Conservation (phyloP, 2,329 filamentous ascomycete genomes). For the Colletotrichum truncatum region DNA sequence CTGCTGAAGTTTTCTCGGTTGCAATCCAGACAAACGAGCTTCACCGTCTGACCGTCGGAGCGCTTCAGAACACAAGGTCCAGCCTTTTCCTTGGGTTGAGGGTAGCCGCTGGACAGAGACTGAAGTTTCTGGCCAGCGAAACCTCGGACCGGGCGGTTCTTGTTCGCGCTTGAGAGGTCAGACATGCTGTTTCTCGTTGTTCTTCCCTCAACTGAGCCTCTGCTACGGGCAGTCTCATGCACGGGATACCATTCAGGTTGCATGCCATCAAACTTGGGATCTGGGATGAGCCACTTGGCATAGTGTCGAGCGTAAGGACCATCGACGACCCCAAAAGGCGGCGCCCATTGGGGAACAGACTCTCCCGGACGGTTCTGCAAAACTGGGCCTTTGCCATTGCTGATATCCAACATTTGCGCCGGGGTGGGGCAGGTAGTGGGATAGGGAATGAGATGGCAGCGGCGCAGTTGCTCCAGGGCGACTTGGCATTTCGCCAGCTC, state of each 20-base stretch:
- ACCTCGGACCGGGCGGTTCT: constrained; percentile 59
- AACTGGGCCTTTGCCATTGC: constrained; percentile 77
- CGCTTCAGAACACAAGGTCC: constrained; percentile 87
- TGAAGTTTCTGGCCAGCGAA: constrained; percentile 71
- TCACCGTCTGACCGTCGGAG: constrained; percentile 86
- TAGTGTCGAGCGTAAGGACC: constrained; percentile 96
- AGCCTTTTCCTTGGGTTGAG: constrained; percentile 80
- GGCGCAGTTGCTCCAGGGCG: constrained; percentile 90
- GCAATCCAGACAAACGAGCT: constrained; percentile 90
- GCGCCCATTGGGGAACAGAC: constrained; percentile 77
- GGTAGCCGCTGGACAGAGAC: constrained; percentile 75
- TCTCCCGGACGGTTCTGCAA: constrained; percentile 70
- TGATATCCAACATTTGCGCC: constrained; percentile 74
- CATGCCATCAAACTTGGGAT: constrained; percentile 83
- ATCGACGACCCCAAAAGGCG: constrained; percentile 90
- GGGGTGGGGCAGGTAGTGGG: constrained; percentile 76
- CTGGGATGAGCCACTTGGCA: constrained; percentile 92
- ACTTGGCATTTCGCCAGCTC: constrained; percentile 96
- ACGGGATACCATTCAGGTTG: constrained; percentile 56
- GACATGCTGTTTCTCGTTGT: constrained; percentile 80
- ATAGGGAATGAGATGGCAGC: constrained; percentile 92
- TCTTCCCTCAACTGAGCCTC: constrained; percentile 72
- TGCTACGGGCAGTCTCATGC: constrained; percentile 51
- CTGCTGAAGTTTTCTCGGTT: constrained; percentile 92
- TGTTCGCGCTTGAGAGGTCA: constrained; percentile 59